These are phyloP conservation scores for Cyclostephanos tholiformis DNA, from an alignment of 108 stramenopile species.

Conservation along the genomic window DNA sequence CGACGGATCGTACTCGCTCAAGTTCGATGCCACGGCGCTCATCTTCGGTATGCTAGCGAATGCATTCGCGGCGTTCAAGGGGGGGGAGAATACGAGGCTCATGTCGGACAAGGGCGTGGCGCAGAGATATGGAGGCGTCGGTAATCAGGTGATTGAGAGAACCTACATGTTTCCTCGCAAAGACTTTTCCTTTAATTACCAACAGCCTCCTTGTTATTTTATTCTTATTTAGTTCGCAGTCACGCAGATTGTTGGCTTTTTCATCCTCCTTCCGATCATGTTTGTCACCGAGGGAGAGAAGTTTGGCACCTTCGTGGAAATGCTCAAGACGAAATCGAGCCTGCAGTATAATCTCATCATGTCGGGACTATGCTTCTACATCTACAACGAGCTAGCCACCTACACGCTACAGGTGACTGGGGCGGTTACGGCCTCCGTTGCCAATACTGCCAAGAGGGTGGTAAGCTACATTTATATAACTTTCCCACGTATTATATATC, in stretches of 20 bases:
- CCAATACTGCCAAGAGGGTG: slow-evolving; percentile 66
- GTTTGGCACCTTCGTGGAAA: slow-evolving; percentile 47
- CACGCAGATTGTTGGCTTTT: slow-evolving; percentile 55
- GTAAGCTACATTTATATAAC: slow-evolving; percentile 8
- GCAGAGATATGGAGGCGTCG: slow-evolving; percentile 58
- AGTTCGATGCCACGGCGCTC: slow-evolving; percentile 58
- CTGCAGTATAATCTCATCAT: slow-evolving; percentile 61
- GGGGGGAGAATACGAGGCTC: slow-evolving; percentile 58
- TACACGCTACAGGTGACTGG: slow-evolving; percentile 60
- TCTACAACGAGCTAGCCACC: slow-evolving; percentile 67
- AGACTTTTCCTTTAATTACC: neutral
- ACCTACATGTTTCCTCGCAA: neutral
- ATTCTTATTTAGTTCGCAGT: slow-evolving; percentile 70
- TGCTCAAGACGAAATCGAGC: slow-evolving; percentile 44
- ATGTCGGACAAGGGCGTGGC: slow-evolving; percentile 54
- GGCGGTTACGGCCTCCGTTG: slow-evolving; percentile 60
- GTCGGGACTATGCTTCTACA: slow-evolving; percentile 59
- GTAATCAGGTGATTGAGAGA: slow-evolving; percentile 64
- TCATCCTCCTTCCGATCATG: slow-evolving; percentile 62
- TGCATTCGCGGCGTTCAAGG: slow-evolving; percentile 62
- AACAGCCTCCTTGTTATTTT: neutral
- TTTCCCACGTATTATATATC: neutral
- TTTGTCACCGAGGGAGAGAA: slow-evolving; percentile 51
- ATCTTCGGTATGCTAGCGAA: slow-evolving; percentile 62
- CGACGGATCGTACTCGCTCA: slow-evolving; percentile 52